A percentile compares a stretch with the other conserved stretches of the same genome.
These are phyloP conservation scores for Parascedosporium putredinis DNA, from an alignment of 2,329 filamentous ascomycete genomes.

Conservation along the genomic window DNA sequence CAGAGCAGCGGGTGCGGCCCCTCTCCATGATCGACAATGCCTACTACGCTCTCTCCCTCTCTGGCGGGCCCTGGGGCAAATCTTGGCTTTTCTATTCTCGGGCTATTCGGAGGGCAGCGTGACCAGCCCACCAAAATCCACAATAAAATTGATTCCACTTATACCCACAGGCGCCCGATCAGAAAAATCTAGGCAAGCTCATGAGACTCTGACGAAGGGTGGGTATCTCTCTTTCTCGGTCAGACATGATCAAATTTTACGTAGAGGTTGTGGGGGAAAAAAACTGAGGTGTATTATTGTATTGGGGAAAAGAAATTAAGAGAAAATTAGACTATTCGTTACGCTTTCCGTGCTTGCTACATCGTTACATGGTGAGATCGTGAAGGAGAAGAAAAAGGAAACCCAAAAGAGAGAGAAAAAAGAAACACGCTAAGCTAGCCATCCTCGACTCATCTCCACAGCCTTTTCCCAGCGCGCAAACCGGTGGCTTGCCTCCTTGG, in stretches of 20 bases:
- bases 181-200: background rate
- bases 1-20: background rate
- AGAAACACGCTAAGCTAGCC: conserved; percentile 22
- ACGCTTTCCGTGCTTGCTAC: background rate
- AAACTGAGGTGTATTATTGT: too few relatives aligned
- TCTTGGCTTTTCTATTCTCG: too few relatives aligned
- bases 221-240: too few relatives aligned
- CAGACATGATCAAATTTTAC: too few relatives aligned
- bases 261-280: too few relatives aligned
- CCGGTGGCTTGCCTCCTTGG: conserved; percentile 25
- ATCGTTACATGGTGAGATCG: background rate
- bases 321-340: background rate
- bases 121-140: background rate
- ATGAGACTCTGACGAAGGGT: background rate
- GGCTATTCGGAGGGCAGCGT: background rate
- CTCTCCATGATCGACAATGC: background rate
- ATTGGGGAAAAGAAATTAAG: background rate
- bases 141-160: background rate
- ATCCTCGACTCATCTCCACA: conserved; percentile 48
- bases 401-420: too few relatives aligned
- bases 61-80: too few relatives aligned
- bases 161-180: background rate
- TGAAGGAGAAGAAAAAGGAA: too few relatives aligned
- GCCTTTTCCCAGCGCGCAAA: conserved; percentile 46
- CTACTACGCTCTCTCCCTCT: too few relatives aligned